phyloP scores from a whole-genome alignment of 768 basidiomycete genomes.

The Paxillus ammoniavirescens region DNA sequence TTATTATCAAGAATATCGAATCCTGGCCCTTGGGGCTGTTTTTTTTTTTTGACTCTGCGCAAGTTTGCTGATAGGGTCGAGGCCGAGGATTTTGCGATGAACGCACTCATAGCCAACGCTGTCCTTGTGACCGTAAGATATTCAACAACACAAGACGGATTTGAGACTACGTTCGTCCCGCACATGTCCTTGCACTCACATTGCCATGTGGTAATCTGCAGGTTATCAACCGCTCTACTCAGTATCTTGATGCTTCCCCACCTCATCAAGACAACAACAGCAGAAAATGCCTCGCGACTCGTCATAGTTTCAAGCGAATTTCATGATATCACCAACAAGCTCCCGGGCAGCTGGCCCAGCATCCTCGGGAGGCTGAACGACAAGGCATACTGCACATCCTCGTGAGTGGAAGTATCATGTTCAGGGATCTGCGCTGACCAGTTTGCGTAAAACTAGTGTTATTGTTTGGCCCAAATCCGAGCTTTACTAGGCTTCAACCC shows the following conservation, averaged over 20 bases:
- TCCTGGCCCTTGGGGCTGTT: slow-evolving; percentile 36
- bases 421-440: not conserved
- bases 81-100: slow-evolving; percentile 23
- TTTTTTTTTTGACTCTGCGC: slow-evolving; percentile 30
- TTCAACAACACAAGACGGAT: slow-evolving; percentile 33
- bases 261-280: slow-evolving; percentile 28
- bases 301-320: slow-evolving; percentile 32
- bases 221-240: slow-evolving; percentile 35
- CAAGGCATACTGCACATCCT: slow-evolving; percentile 25
- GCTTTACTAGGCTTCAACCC: too few relatives aligned
- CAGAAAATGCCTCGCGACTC: slow-evolving; percentile 23
- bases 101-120: slow-evolving; percentile 34
- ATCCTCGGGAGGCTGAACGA: slow-evolving; percentile 31
- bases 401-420: slow-evolving; percentile 13
- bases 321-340: slow-evolving; percentile 16
- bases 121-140: slow-evolving; percentile 17
- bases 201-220: slow-evolving; percentile 26
- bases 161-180: slow-evolving; percentile 34
- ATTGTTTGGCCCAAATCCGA: too few relatives aligned
- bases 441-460: slow-evolving; percentile 11
- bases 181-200: not conserved
- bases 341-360: slow-evolving; percentile 16
- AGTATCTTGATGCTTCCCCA: slow-evolving; percentile 35
- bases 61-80: slow-evolving; percentile 31
- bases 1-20: slow-evolving; percentile 11